Percentiles rank a stretch among this genome's conserved stretches.
phyloP scores from a whole-genome alignment of 805 yeast genomes.

The Cyberlindnera mrakii region DNA sequence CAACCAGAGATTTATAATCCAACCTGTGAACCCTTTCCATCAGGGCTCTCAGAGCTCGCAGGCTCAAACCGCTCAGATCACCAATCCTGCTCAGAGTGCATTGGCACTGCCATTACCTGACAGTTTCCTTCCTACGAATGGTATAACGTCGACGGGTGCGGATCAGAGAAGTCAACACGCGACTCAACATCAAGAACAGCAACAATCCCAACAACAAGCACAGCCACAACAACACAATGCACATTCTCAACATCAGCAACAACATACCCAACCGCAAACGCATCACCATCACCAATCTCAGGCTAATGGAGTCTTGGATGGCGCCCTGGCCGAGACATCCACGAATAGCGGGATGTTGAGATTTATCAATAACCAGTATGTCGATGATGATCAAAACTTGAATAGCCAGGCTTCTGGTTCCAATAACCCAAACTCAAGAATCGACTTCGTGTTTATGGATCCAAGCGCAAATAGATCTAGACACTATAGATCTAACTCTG shows the following conservation, averaged over 20 bases:
- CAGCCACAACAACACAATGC: slow-evolving; percentile 4
- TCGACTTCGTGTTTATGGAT: slow-evolving; percentile 26
- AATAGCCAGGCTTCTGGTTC: slow-evolving; percentile 7
- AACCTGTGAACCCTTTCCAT: slow-evolving; percentile 14
- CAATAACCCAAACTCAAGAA: slow-evolving; percentile 17
- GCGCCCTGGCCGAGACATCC: slow-evolving; percentile 14
- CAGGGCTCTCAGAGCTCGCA: slow-evolving; percentile 6
- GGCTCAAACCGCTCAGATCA: neutral
- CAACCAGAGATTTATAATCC: slow-evolving; percentile 20
- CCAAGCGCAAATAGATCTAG: slow-evolving; percentile 22
- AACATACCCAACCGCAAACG: slow-evolving; percentile 8
- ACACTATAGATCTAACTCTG: slow-evolving; percentile 18
- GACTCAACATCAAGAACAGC: slow-evolving; percentile 3
- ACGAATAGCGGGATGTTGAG: slow-evolving; percentile 22
- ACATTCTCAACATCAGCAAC: slow-evolving; percentile 11
- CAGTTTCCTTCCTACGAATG: slow-evolving; percentile 6
- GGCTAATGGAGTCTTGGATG: slow-evolving; percentile 14
- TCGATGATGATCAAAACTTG: slow-evolving; percentile 22
- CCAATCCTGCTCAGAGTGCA: slow-evolving; percentile 4
- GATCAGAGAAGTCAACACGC: slow-evolving; percentile 1
- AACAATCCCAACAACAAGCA: slow-evolving; percentile 5
- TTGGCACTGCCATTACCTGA: slow-evolving; percentile 10
- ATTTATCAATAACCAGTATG: slow-evolving; percentile 26
- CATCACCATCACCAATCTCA: slow-evolving; percentile 13
- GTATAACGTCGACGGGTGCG: slow-evolving; percentile 4